These are phyloP conservation scores for Chamaecyparis obtusa DNA, from an alignment of 75 land plant genomes.

Conservation along the genomic window DNA sequence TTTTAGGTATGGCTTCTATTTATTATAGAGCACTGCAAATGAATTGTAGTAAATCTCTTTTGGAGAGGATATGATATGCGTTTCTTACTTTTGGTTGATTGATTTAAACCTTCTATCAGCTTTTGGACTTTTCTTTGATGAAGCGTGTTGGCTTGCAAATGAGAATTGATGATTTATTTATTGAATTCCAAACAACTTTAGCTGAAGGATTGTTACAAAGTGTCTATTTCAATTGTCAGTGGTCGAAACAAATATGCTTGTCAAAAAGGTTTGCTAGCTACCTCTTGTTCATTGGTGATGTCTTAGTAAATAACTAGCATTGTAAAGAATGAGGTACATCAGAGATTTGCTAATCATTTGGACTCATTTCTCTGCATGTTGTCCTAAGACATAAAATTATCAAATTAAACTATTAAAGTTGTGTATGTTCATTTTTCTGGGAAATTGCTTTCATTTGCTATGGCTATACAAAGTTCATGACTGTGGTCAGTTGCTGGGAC, in stretches of 20 bases:
- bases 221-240: background rate
- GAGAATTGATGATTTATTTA: background rate
- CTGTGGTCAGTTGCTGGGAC: background rate
- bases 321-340: background rate
- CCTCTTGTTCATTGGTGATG: background rate
- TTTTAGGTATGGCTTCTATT: conserved; percentile 25
- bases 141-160: background rate
- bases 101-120: background rate
- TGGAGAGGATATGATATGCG: background rate
- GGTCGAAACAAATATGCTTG: background rate
- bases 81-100: background rate
- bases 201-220: background rate
- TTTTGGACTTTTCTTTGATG: background rate
- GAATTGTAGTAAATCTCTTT: background rate
- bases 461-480: background rate
- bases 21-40: background rate
- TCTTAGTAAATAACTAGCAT: background rate
- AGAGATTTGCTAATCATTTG: background rate
- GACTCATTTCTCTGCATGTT: background rate
- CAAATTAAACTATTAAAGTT: background rate
- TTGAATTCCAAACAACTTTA: background rate
- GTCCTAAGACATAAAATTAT: background rate
- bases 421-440: background rate
- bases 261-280: background rate
- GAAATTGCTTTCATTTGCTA: background rate